Conservation (phyloP, 1,284 basidiomycete species). For the Apiotrichum akiyoshidainum region DNA sequence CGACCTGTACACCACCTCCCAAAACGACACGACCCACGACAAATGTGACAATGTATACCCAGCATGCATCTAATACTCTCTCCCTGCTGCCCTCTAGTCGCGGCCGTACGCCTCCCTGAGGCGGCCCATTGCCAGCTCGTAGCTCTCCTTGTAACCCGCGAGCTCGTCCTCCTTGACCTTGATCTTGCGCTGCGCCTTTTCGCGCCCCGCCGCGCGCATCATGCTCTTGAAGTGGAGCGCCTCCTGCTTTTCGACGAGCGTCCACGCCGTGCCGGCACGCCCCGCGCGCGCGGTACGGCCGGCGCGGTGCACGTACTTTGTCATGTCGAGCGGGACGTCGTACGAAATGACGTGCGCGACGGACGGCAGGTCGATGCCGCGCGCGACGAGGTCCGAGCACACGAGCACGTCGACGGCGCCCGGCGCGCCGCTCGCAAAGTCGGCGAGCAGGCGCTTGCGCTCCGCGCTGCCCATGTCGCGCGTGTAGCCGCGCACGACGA, state of each 20-base stretch:
- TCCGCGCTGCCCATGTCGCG: constrained; percentile 76
- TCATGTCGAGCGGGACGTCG: constrained; percentile 92
- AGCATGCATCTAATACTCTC: neutral
- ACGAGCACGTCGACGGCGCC: constrained; percentile 87
- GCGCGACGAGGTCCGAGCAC: constrained; percentile 91
- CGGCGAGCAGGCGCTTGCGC: constrained; percentile 55
- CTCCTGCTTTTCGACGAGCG: constrained; percentile 94
- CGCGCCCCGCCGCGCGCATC: constrained; percentile 70
- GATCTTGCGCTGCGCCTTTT: constrained; percentile 68
- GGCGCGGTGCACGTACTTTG: constrained; percentile 95
- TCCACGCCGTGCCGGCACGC: constrained; percentile 82
- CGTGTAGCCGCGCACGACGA: constrained; percentile 71
- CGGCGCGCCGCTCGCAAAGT: constrained; percentile 20
- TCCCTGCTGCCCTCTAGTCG: constrained; percentile 9
- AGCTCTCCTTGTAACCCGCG: constrained; percentile 58
- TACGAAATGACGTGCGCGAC: constrained; percentile 91
- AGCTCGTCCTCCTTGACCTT: constrained; percentile 66
- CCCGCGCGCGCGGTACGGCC: constrained; percentile 93
- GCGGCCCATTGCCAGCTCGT: constrained; percentile 55
- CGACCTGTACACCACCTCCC: neutral
- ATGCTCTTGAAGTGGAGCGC: constrained; percentile 85
- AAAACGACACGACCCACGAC: neutral
- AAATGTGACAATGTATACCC: neutral
- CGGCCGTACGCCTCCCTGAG: constrained; percentile 29
- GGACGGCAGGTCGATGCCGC: constrained; percentile 92